These are phyloP conservation scores for Cytospora mali DNA, from an alignment of 2,329 filamentous ascomycete genomes.

Conservation along the genomic window DNA sequence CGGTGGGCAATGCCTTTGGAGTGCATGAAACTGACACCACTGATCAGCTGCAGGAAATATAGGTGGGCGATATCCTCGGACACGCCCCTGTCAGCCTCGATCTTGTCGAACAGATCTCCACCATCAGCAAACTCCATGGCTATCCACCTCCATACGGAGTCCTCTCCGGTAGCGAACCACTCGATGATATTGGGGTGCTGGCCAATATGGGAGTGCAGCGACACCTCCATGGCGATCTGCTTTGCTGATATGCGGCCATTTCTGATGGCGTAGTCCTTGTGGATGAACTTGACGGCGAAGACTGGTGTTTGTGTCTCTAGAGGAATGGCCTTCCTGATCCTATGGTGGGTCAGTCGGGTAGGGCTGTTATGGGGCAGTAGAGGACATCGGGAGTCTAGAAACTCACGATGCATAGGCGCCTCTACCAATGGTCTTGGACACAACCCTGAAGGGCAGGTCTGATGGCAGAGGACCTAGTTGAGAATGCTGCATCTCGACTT, in stretches of 20 bases:
- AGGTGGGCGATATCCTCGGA: conserved; percentile 92
- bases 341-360: conserved; percentile 41
- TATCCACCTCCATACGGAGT: conserved; percentile 90
- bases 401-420: conserved; percentile 94
- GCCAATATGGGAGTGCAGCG: conserved; percentile 84
- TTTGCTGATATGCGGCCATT: conserved; percentile 86
- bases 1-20: conserved; percentile 93
- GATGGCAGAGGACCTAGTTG: conserved; percentile 84
- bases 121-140: conserved; percentile 97
- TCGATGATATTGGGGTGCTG: conserved; percentile 93
- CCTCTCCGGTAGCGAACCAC: conserved; percentile 86
- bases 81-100: conserved; percentile 96
- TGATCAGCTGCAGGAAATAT: conserved; percentile 91
- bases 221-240: conserved; percentile 90
- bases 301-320: conserved; percentile 69
- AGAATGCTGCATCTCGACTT: conserved; percentile 64
- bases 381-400: conserved; percentile 25
- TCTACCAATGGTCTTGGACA: conserved; percentile 95
- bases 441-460: conserved; percentile 87
- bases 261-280: conserved; percentile 91
- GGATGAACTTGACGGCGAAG: conserved; percentile 98
- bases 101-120: conserved; percentile 98
- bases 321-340: conserved; percentile 91
- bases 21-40: conserved; percentile 92
- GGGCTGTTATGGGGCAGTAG: conserved; percentile 19